Evolutionary conservation across 116 monocot species (phyloP).

Genomic region (Trichopus zeylanicus): DNA sequence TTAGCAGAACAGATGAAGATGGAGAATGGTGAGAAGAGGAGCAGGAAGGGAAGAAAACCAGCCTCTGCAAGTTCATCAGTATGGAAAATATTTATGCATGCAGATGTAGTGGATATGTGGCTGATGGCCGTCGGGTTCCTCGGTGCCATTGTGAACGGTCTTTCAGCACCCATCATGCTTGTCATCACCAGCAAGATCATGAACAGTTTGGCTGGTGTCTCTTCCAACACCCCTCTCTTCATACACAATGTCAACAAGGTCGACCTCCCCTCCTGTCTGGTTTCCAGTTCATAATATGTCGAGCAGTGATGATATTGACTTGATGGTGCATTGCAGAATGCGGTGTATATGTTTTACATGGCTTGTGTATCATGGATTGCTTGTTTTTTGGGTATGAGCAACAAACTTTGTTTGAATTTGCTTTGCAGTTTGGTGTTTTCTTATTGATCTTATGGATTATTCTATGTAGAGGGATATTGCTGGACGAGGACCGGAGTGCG

Average conservation of each 20-base stretch:
- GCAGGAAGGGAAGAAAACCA: neutral
- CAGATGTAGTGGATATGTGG: neutral
- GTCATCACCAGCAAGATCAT: neutral
- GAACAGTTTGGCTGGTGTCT: neutral
- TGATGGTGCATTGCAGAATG: neutral
- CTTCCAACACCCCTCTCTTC: neutral
- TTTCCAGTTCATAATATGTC: neutral
- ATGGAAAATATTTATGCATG: neutral
- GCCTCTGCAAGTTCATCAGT: neutral
- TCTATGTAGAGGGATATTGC: neutral
- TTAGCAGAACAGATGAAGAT: neutral
- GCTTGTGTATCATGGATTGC: neutral
- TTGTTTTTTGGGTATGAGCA: neutral
- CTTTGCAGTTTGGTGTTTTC: neutral
- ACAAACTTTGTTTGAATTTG: neutral
- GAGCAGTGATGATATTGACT: neutral
- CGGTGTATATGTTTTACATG: neutral
- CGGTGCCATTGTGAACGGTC: neutral
- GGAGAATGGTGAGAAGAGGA: neutral
- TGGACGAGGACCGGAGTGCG: neutral
- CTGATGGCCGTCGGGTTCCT: neutral
- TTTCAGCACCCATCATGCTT: neutral
- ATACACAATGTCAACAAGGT: conserved; percentile 1
- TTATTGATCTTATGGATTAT: neutral
- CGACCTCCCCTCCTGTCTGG: neutral